Evolutionary conservation across 1,139 yeast genomes (phyloP).

Genomic region (Debaryomycetaceae sp.): DNA sequence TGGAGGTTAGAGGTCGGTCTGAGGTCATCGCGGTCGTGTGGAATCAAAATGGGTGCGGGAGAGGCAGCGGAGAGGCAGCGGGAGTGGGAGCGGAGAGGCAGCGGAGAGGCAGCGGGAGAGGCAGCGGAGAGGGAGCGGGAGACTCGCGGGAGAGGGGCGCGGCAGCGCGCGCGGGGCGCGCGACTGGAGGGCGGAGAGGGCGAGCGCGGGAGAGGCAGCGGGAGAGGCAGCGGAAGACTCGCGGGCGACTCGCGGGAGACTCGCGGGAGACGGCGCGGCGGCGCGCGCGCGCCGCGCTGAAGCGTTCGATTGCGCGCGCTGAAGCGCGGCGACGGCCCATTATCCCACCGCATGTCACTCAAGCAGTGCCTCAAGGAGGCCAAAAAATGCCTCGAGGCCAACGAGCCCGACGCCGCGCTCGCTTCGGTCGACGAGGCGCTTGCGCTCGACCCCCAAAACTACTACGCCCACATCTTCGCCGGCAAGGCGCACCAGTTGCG

Average conservation of each 20-base stretch:
- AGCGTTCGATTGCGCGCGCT: no score
- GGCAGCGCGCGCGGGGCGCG: constrained; percentile 1
- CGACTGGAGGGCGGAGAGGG: constrained; percentile 1
- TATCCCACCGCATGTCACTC: no score
- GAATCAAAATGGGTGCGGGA: no score
- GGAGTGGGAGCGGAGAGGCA: constrained; percentile 1
- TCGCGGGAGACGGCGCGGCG: no score
- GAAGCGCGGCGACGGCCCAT: no score
- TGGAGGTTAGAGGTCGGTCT: no score
- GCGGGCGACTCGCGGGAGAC: not conserved
- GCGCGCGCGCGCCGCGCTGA: no score
- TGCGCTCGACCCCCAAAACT: constrained; percentile 51
- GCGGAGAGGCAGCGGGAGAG: not conserved
- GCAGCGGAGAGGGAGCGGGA: no score
- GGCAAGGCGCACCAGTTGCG: constrained; percentile 56
- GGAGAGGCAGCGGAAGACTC: not conserved
- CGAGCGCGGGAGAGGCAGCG: not conserved
- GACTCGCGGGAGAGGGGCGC: not conserved
- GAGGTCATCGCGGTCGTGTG: no score
- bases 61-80: no score
- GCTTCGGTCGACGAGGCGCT: constrained; percentile 49
- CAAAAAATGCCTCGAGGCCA: constrained; percentile 49
- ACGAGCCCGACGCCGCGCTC: constrained; percentile 57
- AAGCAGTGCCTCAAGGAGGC: constrained; percentile 56
- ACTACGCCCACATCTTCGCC: constrained; percentile 59